Evolutionary conservation across 805 yeast species (phyloP).

Genomic region (Saturnispora mendoncae): DNA sequence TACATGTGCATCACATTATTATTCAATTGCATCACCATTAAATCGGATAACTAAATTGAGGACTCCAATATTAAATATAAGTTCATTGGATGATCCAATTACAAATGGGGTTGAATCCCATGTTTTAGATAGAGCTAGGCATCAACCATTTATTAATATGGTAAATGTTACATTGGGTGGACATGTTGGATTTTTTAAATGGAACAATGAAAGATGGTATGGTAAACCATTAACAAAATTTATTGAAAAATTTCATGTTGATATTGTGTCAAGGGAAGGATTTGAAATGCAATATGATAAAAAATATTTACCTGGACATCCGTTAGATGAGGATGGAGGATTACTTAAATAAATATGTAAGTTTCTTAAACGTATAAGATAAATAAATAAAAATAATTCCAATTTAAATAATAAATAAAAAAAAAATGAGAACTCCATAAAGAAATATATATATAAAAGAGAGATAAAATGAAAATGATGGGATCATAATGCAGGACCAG

Average conservation of each 20-base stretch:
- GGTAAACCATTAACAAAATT: conserved; percentile 41
- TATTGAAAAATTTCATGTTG: conserved; percentile 17
- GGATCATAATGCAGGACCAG: conserved; percentile 64
- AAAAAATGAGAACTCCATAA: not conserved
- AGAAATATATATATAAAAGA: not conserved
- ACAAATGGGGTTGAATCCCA: conserved; percentile 35
- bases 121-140: conserved; percentile 36
- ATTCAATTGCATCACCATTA: conserved; percentile 51
- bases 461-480: not conserved
- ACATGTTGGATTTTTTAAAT: conserved; percentile 70
- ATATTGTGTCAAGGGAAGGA: conserved; percentile 10
- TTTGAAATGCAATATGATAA: conserved; percentile 11
- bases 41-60: conserved; percentile 41
- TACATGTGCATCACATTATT: conserved; percentile 55
- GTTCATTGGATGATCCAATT: conserved; percentile 69
- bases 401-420: too few relatives aligned
- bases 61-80: conserved; percentile 57
- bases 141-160: conserved; percentile 52
- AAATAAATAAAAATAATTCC: too few relatives aligned
- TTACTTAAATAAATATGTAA: too few relatives aligned
- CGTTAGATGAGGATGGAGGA: conserved; percentile 9
- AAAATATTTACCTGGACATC: conserved; percentile 7
- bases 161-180: conserved; percentile 66
- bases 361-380: too few relatives aligned
- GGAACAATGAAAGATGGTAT: conserved; percentile 60